phyloP scores from a whole-genome alignment of 495 filamentous ascomycete species.

The Ramalina peruviana region DNA sequence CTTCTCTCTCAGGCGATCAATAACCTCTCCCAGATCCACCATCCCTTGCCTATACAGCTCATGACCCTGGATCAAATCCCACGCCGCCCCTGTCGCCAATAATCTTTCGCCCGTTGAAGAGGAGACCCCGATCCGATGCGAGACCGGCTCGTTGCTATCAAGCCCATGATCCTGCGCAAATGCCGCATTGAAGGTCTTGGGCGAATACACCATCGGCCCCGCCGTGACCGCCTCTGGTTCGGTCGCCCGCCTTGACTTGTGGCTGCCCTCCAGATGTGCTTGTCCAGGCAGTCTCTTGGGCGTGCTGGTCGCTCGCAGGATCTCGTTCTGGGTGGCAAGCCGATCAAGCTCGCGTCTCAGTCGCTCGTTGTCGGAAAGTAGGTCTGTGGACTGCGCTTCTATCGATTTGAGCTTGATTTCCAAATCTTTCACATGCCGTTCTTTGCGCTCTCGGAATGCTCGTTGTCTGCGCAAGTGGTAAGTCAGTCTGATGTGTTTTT shows the following conservation, averaged over 20 bases:
- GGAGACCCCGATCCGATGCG: slow-evolving; percentile 56
- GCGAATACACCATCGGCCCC: slow-evolving; percentile 61
- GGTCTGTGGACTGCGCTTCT: slow-evolving; percentile 39
- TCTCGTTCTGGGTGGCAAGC: slow-evolving; percentile 81
- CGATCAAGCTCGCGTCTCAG: slow-evolving; percentile 69
- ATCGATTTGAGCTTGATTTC: slow-evolving; percentile 71
- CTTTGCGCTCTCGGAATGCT: slow-evolving; percentile 94
- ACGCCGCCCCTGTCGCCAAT: slow-evolving; percentile 67
- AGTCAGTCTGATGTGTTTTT: not conserved
- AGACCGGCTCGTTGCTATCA: slow-evolving; percentile 22
- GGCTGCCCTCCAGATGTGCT: slow-evolving; percentile 12
- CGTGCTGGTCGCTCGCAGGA: slow-evolving; percentile 59
- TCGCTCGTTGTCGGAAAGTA: slow-evolving; percentile 67
- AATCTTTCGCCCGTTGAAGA: slow-evolving; percentile 56
- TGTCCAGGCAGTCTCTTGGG: slow-evolving; percentile 18
- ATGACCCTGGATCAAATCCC: slow-evolving; percentile 83
- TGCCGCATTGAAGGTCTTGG: slow-evolving; percentile 51
- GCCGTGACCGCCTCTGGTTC: slow-evolving; percentile 18
- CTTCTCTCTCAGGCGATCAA: slow-evolving; percentile 54
- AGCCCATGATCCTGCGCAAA: slow-evolving; percentile 26
- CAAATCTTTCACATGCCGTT: slow-evolving; percentile 82
- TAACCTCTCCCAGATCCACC: slow-evolving; percentile 74
- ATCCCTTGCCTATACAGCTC: slow-evolving; percentile 62
- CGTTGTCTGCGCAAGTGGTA: slow-evolving; percentile 54
- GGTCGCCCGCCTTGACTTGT: slow-evolving; percentile 10